These are phyloP conservation scores for Albifimbria verrucaria DNA, from an alignment of 2,329 filamentous ascomycete genomes.

Conservation along the genomic window DNA sequence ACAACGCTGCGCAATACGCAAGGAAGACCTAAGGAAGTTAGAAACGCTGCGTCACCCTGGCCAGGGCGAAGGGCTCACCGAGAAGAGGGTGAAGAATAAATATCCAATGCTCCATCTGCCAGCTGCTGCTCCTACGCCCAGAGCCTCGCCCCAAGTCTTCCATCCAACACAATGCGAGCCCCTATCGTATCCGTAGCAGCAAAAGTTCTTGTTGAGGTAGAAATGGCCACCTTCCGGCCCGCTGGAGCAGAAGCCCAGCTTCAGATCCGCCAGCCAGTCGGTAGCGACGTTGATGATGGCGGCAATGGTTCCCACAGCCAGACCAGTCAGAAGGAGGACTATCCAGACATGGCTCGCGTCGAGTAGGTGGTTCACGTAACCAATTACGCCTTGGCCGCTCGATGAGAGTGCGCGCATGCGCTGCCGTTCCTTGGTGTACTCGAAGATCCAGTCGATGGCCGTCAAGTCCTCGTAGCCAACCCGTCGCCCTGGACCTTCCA, in stretches of 20 bases:
- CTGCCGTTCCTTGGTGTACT: slow-evolving; percentile 94
- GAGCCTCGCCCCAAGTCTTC: slow-evolving; percentile 76
- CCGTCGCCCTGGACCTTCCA: slow-evolving; percentile 81
- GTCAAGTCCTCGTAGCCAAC: slow-evolving; percentile 96
- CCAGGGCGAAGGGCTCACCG: slow-evolving; percentile 46
- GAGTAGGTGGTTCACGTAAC: slow-evolving; percentile 67
- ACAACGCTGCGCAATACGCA: slow-evolving; percentile 69
- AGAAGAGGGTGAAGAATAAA: slow-evolving; percentile 79
- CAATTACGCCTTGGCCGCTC: slow-evolving; percentile 66
- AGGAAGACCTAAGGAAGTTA: slow-evolving; percentile 60
- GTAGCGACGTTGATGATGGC: slow-evolving; percentile 87
- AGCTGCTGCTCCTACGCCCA: slow-evolving; percentile 62
- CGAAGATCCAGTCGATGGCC: slow-evolving; percentile 99
- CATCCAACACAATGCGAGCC: slow-evolving; percentile 80
- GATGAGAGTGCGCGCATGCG: slow-evolving; percentile 74
- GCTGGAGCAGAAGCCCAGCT: slow-evolving; percentile 82
- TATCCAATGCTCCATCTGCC: slow-evolving; percentile 85
- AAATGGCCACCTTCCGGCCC: slow-evolving; percentile 75
- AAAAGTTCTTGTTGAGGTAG: slow-evolving; percentile 88
- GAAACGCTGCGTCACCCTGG: slow-evolving; percentile 12
- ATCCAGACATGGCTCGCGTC: slow-evolving; percentile 93
- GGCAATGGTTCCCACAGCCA: slow-evolving; percentile 79
- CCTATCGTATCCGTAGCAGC: slow-evolving; percentile 88
- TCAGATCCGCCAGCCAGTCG: slow-evolving; percentile 91
- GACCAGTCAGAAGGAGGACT: slow-evolving; percentile 78